Percentiles rank a stretch among this genome's conserved stretches.
Evolutionary conservation across 2,329 filamentous ascomycete genomes (phyloP).

Genomic region (Alternaria sp.): DNA sequence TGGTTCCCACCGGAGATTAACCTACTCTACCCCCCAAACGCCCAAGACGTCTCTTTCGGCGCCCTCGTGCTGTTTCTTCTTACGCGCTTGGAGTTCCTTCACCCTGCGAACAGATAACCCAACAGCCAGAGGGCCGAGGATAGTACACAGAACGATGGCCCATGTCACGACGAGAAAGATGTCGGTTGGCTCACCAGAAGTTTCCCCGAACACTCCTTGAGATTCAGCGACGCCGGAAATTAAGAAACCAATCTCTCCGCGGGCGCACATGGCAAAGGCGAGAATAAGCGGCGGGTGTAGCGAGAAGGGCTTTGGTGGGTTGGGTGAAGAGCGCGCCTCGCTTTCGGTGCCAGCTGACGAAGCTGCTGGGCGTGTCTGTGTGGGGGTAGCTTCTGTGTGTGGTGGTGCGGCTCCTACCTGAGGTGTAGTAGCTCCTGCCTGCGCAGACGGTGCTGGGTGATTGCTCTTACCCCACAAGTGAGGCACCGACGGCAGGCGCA

Average conservation of each 20-base stretch:
- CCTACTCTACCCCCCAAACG: constrained; percentile 54
- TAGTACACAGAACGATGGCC: constrained; percentile 66
- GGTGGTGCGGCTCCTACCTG: neutral
- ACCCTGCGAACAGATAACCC: constrained; percentile 61
- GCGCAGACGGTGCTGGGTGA: neutral
- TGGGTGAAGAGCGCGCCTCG: constrained; percentile 25
- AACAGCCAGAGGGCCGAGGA: constrained; percentile 63
- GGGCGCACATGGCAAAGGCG: constrained; percentile 74
- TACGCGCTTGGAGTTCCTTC: constrained; percentile 51
- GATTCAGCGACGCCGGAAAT: constrained; percentile 74
- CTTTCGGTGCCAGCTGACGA: constrained; percentile 8
- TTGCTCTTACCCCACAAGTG: constrained; percentile 37
- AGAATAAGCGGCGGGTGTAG: constrained; percentile 74
- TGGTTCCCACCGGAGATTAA: constrained; percentile 8
- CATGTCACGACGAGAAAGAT: constrained; percentile 64
- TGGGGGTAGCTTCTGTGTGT: neutral
- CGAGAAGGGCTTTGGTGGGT: constrained; percentile 63
- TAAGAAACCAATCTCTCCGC: constrained; percentile 83
- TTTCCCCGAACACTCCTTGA: constrained; percentile 56
- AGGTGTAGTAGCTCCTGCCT: neutral
- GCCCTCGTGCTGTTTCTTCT: constrained; percentile 38
- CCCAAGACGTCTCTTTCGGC: constrained; percentile 55
- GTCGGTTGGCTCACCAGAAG: constrained; percentile 48
- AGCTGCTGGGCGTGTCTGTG: neutral
- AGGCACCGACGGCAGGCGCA: constrained; percentile 33